Conservation (phyloP, 768 basidiomycete genomes). For the Pleurotus sapidus region DNA sequence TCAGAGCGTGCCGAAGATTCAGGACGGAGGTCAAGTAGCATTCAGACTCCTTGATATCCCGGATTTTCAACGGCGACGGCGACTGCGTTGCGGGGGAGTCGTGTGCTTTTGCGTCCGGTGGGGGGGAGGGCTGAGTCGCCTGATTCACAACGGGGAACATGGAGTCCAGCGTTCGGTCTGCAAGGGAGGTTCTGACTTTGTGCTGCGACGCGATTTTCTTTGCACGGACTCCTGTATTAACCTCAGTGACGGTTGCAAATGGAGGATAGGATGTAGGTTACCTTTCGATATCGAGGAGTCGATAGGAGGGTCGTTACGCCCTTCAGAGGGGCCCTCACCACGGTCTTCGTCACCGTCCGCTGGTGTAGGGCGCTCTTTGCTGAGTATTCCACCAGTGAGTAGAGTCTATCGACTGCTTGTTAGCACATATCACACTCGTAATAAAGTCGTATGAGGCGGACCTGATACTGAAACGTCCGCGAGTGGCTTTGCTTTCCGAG, state of each 20-base stretch:
- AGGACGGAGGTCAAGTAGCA: conserved; percentile 77
- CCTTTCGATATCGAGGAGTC: not conserved
- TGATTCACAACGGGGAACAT: conserved; percentile 80
- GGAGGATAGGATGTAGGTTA: not conserved
- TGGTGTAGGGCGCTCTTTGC: conserved; percentile 33
- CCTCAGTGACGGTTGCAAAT: not conserved
- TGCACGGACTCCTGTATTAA: conserved; percentile 16
- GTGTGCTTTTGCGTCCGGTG: conserved; percentile 15
- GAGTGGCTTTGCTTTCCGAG: conserved; percentile 63
- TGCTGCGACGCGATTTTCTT: conserved; percentile 73
- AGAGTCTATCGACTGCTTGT: conserved; percentile 44
- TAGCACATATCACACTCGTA: no score
- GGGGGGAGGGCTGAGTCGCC: conserved; percentile 31
- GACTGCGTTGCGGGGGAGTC: conserved; percentile 13
- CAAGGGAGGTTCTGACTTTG: conserved; percentile 87
- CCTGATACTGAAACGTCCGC: conserved; percentile 74
- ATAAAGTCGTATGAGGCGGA: conserved; percentile 20
- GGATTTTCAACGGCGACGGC: conserved; percentile 25
- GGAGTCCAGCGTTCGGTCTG: conserved; percentile 90
- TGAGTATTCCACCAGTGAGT: conserved; percentile 49
- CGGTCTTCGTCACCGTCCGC: conserved; percentile 19
- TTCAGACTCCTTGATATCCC: conserved; percentile 69
- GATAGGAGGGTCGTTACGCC: conserved; percentile 13
- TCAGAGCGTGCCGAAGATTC: conserved; percentile 55
- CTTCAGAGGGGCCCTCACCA: conserved; percentile 21